These are phyloP conservation scores for Pichia eremophila DNA, from an alignment of 805 yeast genomes.

Conservation along the genomic window DNA sequence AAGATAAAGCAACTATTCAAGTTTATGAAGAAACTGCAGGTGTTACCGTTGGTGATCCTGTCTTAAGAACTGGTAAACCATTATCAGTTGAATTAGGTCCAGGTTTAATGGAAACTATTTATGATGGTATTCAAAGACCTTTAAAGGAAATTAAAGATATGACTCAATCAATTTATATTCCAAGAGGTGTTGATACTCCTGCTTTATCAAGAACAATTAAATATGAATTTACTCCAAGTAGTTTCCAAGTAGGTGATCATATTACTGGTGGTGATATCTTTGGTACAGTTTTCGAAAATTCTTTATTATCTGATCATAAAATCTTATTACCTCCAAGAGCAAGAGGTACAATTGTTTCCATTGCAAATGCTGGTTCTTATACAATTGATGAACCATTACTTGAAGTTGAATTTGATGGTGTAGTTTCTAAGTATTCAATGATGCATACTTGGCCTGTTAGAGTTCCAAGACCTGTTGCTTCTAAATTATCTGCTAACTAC, in stretches of 20 bases:
- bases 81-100: constrained; percentile 98
- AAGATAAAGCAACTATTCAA: constrained; percentile 95
- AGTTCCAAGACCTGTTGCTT: constrained; percentile 97
- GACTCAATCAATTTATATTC: constrained; percentile 90
- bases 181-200: constrained; percentile 97
- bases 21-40: constrained; percentile 99
- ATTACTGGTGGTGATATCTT: constrained; percentile 97
- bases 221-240: constrained; percentile 79
- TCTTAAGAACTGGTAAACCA: constrained; percentile 97
- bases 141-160: constrained; percentile 81
- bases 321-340: constrained; percentile 96
- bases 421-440: constrained; percentile 74
- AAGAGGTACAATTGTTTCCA: constrained; percentile 87
- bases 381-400: constrained; percentile 80
- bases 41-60: constrained; percentile 98
- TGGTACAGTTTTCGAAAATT: constrained; percentile 90
- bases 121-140: constrained; percentile 99
- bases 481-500: constrained; percentile 84
- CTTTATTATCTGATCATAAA: constrained; percentile 85
- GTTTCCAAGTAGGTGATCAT: constrained; percentile 88
- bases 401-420: constrained; percentile 93
- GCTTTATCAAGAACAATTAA: constrained; percentile 75
- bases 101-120: constrained; percentile 97
- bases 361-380: constrained; percentile 87
- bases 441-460: constrained; percentile 99